These are phyloP conservation scores for Dipodascopsis tothii DNA, from an alignment of 805 yeast genomes.

Conservation along the genomic window DNA sequence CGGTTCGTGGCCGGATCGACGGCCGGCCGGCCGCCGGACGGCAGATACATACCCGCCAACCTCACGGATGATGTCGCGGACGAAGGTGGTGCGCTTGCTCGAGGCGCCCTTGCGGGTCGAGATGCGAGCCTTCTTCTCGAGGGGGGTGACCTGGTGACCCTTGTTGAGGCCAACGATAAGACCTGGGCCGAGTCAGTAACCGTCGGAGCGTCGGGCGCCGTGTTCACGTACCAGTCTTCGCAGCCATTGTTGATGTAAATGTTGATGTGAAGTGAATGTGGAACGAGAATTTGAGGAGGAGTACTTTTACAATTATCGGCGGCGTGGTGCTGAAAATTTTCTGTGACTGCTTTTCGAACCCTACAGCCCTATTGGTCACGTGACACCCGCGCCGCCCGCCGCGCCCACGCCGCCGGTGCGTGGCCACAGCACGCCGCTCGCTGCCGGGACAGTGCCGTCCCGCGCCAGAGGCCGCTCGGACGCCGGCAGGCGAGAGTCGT, in stretches of 20 bases:
- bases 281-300: too few species aligned
- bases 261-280: too few species aligned
- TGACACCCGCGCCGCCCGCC: too few species aligned
- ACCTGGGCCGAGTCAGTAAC: constrained; percentile 35
- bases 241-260: constrained; percentile 15
- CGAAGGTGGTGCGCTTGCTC: constrained; percentile 93
- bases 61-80: constrained; percentile 91
- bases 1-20: background rate
- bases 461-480: too few species aligned
- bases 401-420: too few species aligned
- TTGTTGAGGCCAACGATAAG: constrained; percentile 98
- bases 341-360: background rate
- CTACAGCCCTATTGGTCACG: constrained; percentile 1
- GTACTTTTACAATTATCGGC: constrained; percentile 3
- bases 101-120: constrained; percentile 95
- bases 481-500: too few species aligned
- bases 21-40: background rate
- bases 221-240: constrained; percentile 19
- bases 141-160: constrained; percentile 91
- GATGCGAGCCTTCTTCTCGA: constrained; percentile 78
- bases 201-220: background rate
- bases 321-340: background rate
- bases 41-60: constrained; percentile 57
- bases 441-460: too few species aligned
- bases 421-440: too few species aligned